phyloP scores from a whole-genome alignment of 768 basidiomycete species.

The Termitomyces sp. region DNA sequence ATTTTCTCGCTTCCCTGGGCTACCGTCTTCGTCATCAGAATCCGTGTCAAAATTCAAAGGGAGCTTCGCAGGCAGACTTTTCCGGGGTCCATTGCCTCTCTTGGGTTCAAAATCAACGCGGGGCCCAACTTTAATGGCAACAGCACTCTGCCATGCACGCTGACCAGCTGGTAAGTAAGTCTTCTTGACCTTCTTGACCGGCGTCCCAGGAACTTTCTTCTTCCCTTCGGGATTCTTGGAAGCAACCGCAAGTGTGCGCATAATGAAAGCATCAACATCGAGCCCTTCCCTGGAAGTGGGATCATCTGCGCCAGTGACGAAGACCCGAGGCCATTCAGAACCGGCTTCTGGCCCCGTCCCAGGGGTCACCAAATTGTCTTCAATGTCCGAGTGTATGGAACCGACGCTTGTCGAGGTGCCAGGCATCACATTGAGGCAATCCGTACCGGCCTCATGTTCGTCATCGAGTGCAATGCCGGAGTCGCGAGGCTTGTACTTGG shows the following conservation, averaged over 20 bases:
- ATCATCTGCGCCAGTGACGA: constrained; percentile 41
- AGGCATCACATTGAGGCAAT: constrained; percentile 41
- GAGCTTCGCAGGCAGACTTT: constrained; percentile 64
- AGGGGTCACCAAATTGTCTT: constrained; percentile 72
- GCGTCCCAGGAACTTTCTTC: constrained; percentile 76
- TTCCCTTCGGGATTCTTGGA: constrained; percentile 42
- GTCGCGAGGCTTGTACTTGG: constrained; percentile 72
- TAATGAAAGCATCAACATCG: constrained; percentile 69
- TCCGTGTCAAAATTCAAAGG: constrained; percentile 46
- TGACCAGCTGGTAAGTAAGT: constrained; percentile 51
- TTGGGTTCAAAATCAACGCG: constrained; percentile 42
- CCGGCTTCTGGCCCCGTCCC: constrained; percentile 46
- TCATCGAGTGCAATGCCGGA: constrained; percentile 64
- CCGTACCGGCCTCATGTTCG: constrained; percentile 37
- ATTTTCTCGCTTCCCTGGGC: constrained; percentile 57
- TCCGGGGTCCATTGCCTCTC: constrained; percentile 53
- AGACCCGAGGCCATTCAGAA: constrained; percentile 64
- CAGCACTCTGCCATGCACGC: constrained; percentile 80
- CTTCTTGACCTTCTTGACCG: constrained; percentile 73
- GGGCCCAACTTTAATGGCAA: constrained; percentile 62
- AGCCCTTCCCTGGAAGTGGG: constrained; percentile 25
- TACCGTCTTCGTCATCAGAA: constrained; percentile 64
- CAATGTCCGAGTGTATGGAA: constrained; percentile 55
- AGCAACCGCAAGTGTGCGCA: constrained; percentile 60
- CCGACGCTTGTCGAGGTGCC: constrained; percentile 61